phyloP scores from a whole-genome alignment of 371 early-diverging fungal genomes.

The Parasitella parasitica region DNA sequence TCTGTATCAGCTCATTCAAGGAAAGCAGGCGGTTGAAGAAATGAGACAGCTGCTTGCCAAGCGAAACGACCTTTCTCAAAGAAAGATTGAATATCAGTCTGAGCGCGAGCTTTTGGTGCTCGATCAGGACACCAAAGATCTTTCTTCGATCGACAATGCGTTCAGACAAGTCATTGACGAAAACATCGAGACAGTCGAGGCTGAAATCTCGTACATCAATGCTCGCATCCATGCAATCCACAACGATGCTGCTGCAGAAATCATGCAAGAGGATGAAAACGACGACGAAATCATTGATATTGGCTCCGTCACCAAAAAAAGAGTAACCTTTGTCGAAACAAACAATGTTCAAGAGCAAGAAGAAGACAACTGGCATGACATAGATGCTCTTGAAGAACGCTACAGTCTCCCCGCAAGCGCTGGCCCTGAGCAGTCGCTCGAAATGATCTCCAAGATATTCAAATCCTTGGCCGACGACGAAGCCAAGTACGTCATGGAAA shows the following conservation, averaged over 20 bases:
- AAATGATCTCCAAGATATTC: constrained; percentile 57
- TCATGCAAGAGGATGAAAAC: constrained; percentile 46
- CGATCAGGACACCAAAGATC: constrained; percentile 37
- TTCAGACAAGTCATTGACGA: constrained; percentile 76
- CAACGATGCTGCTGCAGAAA: constrained; percentile 62
- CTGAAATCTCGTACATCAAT: constrained; percentile 76
- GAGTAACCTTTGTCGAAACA: constrained; percentile 36
- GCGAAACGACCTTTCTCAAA: constrained; percentile 58
- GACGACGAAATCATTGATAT: constrained; percentile 26
- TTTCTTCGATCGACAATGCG: constrained; percentile 44
- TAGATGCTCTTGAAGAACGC: constrained; percentile 48
- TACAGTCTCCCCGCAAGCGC: constrained; percentile 41
- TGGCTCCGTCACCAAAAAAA: constrained; percentile 16
- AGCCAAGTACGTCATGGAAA: constrained; percentile 61
- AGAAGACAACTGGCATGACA: constrained; percentile 28
- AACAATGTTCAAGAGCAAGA: background rate
- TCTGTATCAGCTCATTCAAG: constrained; percentile 40
- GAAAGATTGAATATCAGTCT: constrained; percentile 62
- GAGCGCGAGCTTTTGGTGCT: constrained; percentile 64
- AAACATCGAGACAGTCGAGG: constrained; percentile 77
- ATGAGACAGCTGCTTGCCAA: constrained; percentile 43
- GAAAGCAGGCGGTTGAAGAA: constrained; percentile 45
- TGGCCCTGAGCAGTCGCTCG: constrained; percentile 47
- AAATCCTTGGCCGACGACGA: constrained; percentile 63
- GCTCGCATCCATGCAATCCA: constrained; percentile 69